phyloP scores from a whole-genome alignment of 2,329 filamentous ascomycete genomes.

The Kalmusia sp. region DNA sequence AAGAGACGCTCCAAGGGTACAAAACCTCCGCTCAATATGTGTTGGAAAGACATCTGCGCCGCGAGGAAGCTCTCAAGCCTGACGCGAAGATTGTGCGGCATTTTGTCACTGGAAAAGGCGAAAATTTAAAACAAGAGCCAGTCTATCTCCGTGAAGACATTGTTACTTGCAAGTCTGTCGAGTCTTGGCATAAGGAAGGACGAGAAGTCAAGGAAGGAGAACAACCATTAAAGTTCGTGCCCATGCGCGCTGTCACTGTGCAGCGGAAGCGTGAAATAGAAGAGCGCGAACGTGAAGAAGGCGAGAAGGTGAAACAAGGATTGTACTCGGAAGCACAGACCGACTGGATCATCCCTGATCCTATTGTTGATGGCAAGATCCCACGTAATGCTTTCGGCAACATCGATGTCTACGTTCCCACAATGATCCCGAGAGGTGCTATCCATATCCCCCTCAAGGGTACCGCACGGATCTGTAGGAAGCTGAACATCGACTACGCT shows the following conservation, averaged over 20 bases:
- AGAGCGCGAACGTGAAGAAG: slow-evolving; percentile 78
- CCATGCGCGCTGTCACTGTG: slow-evolving; percentile 88
- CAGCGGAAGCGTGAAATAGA: slow-evolving; percentile 88
- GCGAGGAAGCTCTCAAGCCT: slow-evolving; percentile 85
- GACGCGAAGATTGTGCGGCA: slow-evolving; percentile 73
- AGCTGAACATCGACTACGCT: slow-evolving; percentile 84
- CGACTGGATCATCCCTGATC: slow-evolving; percentile 91
- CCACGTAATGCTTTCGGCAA: slow-evolving; percentile 96
- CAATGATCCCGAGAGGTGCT: slow-evolving; percentile 88
- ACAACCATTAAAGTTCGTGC: slow-evolving; percentile 82
- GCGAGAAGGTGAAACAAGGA: slow-evolving; percentile 84
- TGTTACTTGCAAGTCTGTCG: slow-evolving; percentile 83
- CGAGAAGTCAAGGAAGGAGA: slow-evolving; percentile 75
- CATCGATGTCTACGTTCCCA: slow-evolving; percentile 92
- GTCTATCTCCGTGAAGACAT: slow-evolving; percentile 84
- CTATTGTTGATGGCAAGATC: slow-evolving; percentile 83
- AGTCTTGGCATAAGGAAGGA: slow-evolving; percentile 98
- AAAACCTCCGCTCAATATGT: slow-evolving; percentile 86
- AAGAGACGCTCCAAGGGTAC: slow-evolving; percentile 82
- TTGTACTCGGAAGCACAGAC: slow-evolving; percentile 86
- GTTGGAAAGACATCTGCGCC: slow-evolving; percentile 82
- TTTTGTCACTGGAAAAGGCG: slow-evolving; percentile 78
- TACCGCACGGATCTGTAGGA: slow-evolving; percentile 80
- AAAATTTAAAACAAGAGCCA: slow-evolving; percentile 75
- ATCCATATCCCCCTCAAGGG: slow-evolving; percentile 83